Conservation (phyloP, 345 rosid genomes). For the Lepidium africanum region DNA sequence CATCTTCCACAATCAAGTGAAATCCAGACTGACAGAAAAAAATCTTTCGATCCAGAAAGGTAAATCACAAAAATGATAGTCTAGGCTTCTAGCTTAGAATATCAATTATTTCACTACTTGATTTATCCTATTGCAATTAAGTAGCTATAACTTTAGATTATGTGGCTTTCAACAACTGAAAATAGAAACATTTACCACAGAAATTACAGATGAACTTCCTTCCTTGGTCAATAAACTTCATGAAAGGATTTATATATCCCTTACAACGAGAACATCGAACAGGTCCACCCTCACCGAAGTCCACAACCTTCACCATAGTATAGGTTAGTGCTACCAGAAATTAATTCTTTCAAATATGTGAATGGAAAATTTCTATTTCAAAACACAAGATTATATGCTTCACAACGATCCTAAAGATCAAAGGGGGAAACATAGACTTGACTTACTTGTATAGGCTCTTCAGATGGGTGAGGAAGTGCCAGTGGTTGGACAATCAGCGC, state of each 20-base stretch:
- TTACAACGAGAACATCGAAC: slow-evolving; percentile 93
- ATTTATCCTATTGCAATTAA: background rate
- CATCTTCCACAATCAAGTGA: background rate
- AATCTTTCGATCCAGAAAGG: background rate
- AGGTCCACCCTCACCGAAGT: slow-evolving; percentile 90
- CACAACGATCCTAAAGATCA: slow-evolving; percentile 5
- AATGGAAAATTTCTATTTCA: background rate
- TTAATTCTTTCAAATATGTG: background rate
- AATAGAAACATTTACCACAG: slow-evolving; percentile 49
- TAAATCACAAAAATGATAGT: slow-evolving; percentile 7
- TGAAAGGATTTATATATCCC: slow-evolving; percentile 90
- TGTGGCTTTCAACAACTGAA: slow-evolving; percentile 9
- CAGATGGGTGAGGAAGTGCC: slow-evolving; percentile 93
- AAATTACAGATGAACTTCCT: slow-evolving; percentile 80
- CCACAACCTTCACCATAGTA: slow-evolving; percentile 54
- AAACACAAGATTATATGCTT: background rate
- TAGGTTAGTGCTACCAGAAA: slow-evolving; percentile 5
- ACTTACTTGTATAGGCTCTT: slow-evolving; percentile 89
- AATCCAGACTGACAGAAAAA: background rate
- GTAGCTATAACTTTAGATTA: background rate
- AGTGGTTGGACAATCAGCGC: slow-evolving; percentile 90
- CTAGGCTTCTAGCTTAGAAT: background rate
- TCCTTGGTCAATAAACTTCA: slow-evolving; percentile 91
- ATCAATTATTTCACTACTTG: background rate
- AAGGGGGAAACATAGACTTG: background rate